phyloP scores from a whole-genome alignment of 2,329 filamentous ascomycete species.

The Aspergillus tanneri region DNA sequence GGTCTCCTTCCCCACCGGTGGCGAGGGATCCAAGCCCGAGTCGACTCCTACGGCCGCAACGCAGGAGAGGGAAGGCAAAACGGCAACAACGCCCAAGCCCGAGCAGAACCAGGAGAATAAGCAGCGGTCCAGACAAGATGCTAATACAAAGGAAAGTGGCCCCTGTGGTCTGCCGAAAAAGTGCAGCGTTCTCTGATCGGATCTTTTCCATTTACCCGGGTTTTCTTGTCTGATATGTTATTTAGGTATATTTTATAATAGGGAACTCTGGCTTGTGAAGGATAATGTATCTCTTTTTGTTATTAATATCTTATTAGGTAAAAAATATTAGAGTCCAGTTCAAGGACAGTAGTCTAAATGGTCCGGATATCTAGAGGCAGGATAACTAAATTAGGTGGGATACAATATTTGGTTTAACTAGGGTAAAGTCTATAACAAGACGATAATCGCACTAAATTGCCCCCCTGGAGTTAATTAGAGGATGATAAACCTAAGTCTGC shows the following conservation, averaged over 20 bases:
- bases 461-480: no score
- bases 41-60: constrained; percentile 29
- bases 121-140: constrained; percentile 28
- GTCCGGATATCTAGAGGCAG: no score
- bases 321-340: no score
- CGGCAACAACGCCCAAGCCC: constrained; percentile 21
- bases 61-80: constrained; percentile 18
- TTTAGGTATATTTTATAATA: constrained; percentile 1
- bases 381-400: no score
- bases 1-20: constrained; percentile 68
- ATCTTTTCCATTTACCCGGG: constrained; percentile 11
- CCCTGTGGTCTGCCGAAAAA: constrained; percentile 77
- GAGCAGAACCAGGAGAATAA: constrained; percentile 29
- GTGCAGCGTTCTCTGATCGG: constrained; percentile 63
- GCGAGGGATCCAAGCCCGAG: constrained; percentile 36
- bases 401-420: no score
- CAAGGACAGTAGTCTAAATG: no score
- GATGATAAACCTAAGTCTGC: no score
- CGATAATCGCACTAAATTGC: no score
- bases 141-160: constrained; percentile 53
- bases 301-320: no score
- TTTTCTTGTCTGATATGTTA: background rate
- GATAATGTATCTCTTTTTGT: no score
- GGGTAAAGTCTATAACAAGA: no score
- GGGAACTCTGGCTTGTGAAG: no score